Evolutionary conservation across 2,329 filamentous ascomycete genomes (phyloP).

Genomic region (Colletotrichum incanum): DNA sequence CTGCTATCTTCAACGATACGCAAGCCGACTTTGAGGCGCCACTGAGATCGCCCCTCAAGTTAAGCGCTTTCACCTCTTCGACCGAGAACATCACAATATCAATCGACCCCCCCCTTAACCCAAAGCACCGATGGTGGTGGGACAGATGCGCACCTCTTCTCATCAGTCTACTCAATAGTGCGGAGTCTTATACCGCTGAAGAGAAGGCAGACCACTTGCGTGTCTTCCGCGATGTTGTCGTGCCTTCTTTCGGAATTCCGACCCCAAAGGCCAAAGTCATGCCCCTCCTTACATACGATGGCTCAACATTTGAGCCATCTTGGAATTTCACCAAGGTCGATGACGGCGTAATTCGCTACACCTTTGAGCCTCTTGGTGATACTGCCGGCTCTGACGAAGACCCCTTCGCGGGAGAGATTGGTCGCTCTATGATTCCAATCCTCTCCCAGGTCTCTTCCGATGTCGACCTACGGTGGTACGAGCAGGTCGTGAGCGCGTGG

Average conservation of each 20-base stretch:
- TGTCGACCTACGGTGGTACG: slow-evolving; percentile 36
- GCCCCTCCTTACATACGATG: slow-evolving; percentile 35
- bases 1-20: not conserved
- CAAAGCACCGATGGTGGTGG: slow-evolving; percentile 33
- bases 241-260: slow-evolving; percentile 31
- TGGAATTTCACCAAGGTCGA: slow-evolving; percentile 36
- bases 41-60: not conserved
- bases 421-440: slow-evolving; percentile 20
- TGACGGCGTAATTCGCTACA: slow-evolving; percentile 28
- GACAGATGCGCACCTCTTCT: slow-evolving; percentile 29
- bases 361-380: slow-evolving; percentile 33
- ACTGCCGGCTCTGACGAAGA: slow-evolving; percentile 26
- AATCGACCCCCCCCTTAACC: slow-evolving; percentile 29
- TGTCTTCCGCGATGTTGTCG: slow-evolving; percentile 39
- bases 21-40: not conserved
- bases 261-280: slow-evolving; percentile 26
- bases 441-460: slow-evolving; percentile 30
- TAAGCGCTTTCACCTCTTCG: not conserved
- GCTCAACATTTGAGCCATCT: slow-evolving; percentile 33
- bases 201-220: slow-evolving; percentile 38
- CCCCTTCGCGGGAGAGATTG: slow-evolving; percentile 28
- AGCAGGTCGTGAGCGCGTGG: slow-evolving; percentile 29
- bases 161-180: slow-evolving; percentile 28
- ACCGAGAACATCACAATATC: not conserved
- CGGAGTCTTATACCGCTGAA: slow-evolving; percentile 27